Conservation (phyloP, 31 red algal genomes). For the Endocladia muricata region DNA sequence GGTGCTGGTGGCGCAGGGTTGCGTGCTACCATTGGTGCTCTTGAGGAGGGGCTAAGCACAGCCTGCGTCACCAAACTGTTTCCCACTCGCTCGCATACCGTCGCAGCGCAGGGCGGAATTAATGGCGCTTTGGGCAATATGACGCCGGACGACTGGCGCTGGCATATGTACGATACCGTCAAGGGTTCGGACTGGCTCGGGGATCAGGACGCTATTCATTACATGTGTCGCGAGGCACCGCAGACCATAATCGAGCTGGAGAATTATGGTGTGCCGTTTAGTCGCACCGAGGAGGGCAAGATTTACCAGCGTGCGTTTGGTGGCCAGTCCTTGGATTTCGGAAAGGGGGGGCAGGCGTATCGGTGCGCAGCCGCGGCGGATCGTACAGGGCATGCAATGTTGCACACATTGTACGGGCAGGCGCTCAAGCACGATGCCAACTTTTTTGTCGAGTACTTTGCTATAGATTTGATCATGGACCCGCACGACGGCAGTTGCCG, state of each 20-base stretch:
- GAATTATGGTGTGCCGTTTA: constrained; percentile 92
- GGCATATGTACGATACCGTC: constrained; percentile 99
- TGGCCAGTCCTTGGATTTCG: constrained; percentile 87
- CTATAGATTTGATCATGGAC: constrained; percentile 90
- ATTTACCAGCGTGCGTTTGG: constrained; percentile 99
- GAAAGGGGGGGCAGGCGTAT: constrained; percentile 95
- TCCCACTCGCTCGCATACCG: constrained; percentile 95
- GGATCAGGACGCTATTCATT: constrained; percentile 99
- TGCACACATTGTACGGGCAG: constrained; percentile 94
- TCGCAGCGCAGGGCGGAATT: constrained; percentile 95
- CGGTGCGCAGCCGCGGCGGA: constrained; percentile 96
- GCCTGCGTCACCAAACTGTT: constrained; percentile 94
- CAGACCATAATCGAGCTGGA: constrained; percentile 88
- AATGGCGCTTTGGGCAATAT: constrained; percentile 96
- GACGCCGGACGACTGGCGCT: constrained; percentile 94
- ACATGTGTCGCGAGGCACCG: constrained; percentile 96
- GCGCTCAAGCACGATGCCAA: constrained; percentile 81
- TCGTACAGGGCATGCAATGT: constrained; percentile 94
- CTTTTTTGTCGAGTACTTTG: constrained; percentile 98
- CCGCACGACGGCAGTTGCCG: constrained; percentile 77
- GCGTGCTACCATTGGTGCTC: constrained; percentile 83
- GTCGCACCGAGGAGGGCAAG: constrained; percentile 78
- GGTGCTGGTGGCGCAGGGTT: constrained; percentile 96
- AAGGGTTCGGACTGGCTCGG: constrained; percentile 95
- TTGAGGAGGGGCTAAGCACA: constrained; percentile 81